Base-by-base conservation (phyloP, 257 asterid species). In the Fraxinus cuspidata region DNA sequence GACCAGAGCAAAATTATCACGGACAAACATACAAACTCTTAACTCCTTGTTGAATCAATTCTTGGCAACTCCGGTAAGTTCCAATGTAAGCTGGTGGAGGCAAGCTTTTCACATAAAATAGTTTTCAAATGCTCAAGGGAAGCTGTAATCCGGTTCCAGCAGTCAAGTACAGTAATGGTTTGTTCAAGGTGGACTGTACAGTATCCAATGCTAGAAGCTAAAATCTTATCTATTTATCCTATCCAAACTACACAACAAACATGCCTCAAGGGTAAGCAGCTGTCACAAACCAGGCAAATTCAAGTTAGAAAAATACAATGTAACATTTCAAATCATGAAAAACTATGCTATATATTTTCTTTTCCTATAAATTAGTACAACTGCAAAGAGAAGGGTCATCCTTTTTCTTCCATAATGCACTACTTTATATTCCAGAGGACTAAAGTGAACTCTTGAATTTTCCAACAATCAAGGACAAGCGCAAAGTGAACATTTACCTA, bases 351-450 rank as follows among this genome's bases (percentile, higher is more conserved):
- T 81, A 51, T 75, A 27, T 35, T 72, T 79, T 80, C 70, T 74
- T 78, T 86, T 87, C 82, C 79, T 73, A 67, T 75, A 73, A 78
- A 84, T 76, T 77, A 81, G 81, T 75, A 79, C 88, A 78, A 73
- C 79, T 21, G 75, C 77, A 71, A 15, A 27, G 63, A 28, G 51
- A 63, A 74, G 31, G 40, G 70, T 49, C 42, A 53, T 79, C 82
- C 82, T 74, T 75, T 66, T 79, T 77, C 51, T 2, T 42, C 42
- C 53, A 71, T 77, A 32, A 77, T 47, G 77, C 82, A 77, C 75
- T 51, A 77, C 75, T 51, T 75, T 67, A 76, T 75, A 60, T 72
- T 81, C 84, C 88, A 83, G 21, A 72, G 21, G 65, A 65, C 77
- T 73, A 66, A 23, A 79, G 80, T 74, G 76, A 82, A 84, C 66